A percentile compares a stretch with the other conserved stretches of the same genome.
Conservation (phyloP, 2,329 filamentous ascomycete genomes). For the Aureobasidium sp. region DNA sequence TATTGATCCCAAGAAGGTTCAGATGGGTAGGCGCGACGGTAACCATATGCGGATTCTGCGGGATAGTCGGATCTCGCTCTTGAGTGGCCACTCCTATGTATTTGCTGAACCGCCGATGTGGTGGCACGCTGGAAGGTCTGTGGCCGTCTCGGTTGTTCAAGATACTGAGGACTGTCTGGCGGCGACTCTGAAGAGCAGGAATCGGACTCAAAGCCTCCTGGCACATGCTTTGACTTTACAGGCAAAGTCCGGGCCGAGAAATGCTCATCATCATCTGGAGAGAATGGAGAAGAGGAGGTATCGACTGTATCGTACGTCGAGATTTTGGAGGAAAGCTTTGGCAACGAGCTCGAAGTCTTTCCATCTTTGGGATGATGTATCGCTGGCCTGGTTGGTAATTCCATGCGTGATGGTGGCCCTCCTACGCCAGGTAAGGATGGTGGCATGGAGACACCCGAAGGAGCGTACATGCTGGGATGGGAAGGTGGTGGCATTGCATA, state of each 20-base stretch:
- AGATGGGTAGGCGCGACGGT: neutral
- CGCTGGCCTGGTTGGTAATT: neutral
- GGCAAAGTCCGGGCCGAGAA: neutral
- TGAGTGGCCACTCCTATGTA: neutral
- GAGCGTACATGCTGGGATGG: neutral
- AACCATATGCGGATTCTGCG: neutral
- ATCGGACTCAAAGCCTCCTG: neutral
- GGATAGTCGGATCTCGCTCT: neutral
- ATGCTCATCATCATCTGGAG: neutral
- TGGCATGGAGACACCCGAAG: neutral
- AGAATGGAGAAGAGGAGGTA: neutral
- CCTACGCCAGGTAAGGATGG: neutral
- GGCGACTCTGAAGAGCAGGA: slow-evolving; percentile 1
- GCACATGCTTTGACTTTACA: neutral
- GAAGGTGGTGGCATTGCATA: neutral
- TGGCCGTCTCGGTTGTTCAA: neutral
- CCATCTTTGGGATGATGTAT: neutral
- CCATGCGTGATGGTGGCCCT: neutral
- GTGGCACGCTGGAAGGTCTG: neutral
- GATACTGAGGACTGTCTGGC: slow-evolving; percentile 1
- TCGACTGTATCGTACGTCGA: neutral
- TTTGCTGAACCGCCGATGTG: neutral
- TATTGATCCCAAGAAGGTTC: neutral
- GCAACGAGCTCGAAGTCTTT: neutral
- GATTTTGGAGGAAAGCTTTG: neutral